A percentile compares a stretch with the other conserved stretches of the same genome.
phyloP scores from a whole-genome alignment of 371 early-diverging fungal species.

The Mucor racemosus region DNA sequence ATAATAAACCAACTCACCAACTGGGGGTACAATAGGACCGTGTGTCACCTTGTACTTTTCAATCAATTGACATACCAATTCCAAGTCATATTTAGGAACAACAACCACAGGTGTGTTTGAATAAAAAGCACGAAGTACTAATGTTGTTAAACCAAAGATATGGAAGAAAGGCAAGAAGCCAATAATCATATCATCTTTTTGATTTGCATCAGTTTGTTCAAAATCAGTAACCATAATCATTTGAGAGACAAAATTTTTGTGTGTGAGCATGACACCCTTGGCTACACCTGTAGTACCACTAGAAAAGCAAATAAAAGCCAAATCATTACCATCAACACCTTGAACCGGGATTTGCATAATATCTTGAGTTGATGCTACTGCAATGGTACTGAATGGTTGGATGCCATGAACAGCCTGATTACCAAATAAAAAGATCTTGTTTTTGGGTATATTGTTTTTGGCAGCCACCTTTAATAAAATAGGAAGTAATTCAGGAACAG shows the following conservation, averaged over 20 bases:
- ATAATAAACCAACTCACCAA: slow-evolving; percentile 37
- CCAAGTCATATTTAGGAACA: slow-evolving; percentile 70
- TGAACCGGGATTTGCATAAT: slow-evolving; percentile 12
- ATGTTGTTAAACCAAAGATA: slow-evolving; percentile 70
- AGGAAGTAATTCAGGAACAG: slow-evolving; percentile 29
- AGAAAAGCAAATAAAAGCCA: slow-evolving; percentile 87
- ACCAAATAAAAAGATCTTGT: slow-evolving; percentile 28
- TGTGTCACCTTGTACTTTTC: slow-evolving; percentile 73
- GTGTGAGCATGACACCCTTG: slow-evolving; percentile 57
- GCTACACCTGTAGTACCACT: slow-evolving; percentile 87
- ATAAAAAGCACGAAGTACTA: slow-evolving; percentile 40
- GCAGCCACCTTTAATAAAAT: slow-evolving; percentile 16
- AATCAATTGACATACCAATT: slow-evolving; percentile 59
- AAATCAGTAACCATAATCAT: slow-evolving; percentile 19
- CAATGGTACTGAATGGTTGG: slow-evolving; percentile 12
- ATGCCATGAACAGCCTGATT: slow-evolving; percentile 13
- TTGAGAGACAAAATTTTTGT: slow-evolving; percentile 46
- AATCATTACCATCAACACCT: slow-evolving; percentile 40
- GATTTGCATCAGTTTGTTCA: slow-evolving; percentile 31
- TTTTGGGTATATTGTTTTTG: slow-evolving; percentile 22
- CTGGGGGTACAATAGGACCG: slow-evolving; percentile 82
- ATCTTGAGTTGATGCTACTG: slow-evolving; percentile 15
- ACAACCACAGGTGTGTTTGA: slow-evolving; percentile 54
- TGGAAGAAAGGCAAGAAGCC: slow-evolving; percentile 86
- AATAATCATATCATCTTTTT: slow-evolving; percentile 53